phyloP scores from a whole-genome alignment of 2,329 filamentous ascomycete genomes.

The Elsinoe fawcettii region DNA sequence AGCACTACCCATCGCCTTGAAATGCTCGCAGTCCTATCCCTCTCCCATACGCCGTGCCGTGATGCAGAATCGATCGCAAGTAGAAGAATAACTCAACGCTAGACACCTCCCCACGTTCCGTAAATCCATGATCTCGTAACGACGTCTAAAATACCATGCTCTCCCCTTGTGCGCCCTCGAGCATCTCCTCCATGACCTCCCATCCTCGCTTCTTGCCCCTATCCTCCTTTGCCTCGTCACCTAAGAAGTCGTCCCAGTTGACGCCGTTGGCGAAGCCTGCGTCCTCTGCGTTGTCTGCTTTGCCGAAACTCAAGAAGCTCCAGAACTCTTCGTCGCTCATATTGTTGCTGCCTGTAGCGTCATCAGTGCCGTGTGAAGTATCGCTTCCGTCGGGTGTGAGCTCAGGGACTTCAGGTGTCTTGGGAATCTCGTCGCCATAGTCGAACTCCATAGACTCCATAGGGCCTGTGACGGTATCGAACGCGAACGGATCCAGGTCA shows the following conservation, averaged over 20 bases:
- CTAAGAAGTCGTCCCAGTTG: constrained; percentile 3
- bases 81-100: neutral
- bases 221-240: neutral
- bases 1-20: neutral
- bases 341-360: neutral
- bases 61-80: neutral
- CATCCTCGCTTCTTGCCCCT: constrained; percentile 6
- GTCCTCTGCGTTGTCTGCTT: neutral
- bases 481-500: constrained; percentile 11
- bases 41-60: neutral
- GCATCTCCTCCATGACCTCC: constrained; percentile 17
- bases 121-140: constrained; percentile 4
- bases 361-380: neutral
- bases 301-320: constrained; percentile 1
- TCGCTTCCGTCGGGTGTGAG: constrained; percentile 13
- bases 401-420: constrained; percentile 14
- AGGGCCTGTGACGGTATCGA: neutral
- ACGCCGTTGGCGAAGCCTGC: neutral
- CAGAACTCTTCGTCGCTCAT: constrained; percentile 11
- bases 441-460: neutral
- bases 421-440: constrained; percentile 7
- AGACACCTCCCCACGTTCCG: neutral
- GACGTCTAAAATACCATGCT: neutral
- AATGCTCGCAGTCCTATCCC: neutral
- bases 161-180: neutral